A percentile compares a stretch with the other conserved stretches of the same genome.
These are phyloP conservation scores for Spergularia azorica DNA, from an alignment of 179 eudicot genomes.

Conservation along the genomic window DNA sequence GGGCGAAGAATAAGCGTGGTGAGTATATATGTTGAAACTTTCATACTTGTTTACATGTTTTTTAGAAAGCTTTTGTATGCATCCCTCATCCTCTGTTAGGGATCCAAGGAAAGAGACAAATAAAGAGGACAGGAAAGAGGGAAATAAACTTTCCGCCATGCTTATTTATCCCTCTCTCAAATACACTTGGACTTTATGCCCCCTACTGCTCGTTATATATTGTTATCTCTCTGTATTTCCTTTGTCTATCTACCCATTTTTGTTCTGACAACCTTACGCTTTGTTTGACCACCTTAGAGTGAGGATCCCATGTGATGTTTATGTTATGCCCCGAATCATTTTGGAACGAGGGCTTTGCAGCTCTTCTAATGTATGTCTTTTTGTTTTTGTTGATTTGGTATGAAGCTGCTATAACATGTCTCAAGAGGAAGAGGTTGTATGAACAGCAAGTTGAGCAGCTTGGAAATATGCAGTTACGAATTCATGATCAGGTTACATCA, in stretches of 20 bases:
- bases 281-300: not conserved
- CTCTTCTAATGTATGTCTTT: not conserved
- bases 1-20: conserved; percentile 83
- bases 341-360: not conserved
- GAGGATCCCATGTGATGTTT: not conserved
- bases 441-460: conserved; percentile 52
- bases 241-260: not conserved
- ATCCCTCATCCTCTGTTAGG: not conserved
- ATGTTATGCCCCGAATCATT: no score
- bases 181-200: no score
- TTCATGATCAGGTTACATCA: conserved; percentile 46
- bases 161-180: no score
- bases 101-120: not conserved
- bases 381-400: not conserved
- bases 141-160: not conserved
- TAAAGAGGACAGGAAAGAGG: not conserved
- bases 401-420: conserved; percentile 45
- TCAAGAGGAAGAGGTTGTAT: conserved; percentile 44
- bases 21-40: conserved; percentile 13
- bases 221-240: no score
- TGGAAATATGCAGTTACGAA: conserved; percentile 45
- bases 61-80: not conserved
- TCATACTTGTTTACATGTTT: no score
- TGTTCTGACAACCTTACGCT: not conserved
- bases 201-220: not conserved